These are phyloP conservation scores for Nigrograna mackinnonii DNA, from an alignment of 2,329 filamentous ascomycete genomes.

Conservation along the genomic window DNA sequence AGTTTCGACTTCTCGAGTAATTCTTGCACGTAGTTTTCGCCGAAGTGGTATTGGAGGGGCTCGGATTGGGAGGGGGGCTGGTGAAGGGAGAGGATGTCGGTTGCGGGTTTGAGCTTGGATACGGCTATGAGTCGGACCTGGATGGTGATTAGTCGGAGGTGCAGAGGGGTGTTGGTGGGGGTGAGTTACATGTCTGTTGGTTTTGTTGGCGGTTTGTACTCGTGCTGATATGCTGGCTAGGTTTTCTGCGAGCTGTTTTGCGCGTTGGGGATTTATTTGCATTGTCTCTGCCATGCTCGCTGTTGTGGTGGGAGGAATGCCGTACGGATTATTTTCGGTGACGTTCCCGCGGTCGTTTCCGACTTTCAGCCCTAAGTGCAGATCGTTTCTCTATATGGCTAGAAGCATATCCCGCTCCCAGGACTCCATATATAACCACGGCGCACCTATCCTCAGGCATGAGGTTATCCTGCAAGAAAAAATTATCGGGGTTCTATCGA, in stretches of 20 bases:
- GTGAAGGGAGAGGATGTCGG: conserved; percentile 86
- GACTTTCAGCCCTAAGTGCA: too few species aligned
- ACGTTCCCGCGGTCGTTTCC: too few species aligned
- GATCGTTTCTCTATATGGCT: too few species aligned
- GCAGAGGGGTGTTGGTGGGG: conserved; percentile 1
- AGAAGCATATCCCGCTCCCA: too few species aligned
- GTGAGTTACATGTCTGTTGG: conserved; percentile 28
- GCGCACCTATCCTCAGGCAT: too few species aligned
- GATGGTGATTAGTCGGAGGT: neutral
- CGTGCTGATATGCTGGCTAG: conserved; percentile 45
- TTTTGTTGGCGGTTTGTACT: conserved; percentile 43
- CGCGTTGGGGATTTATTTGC: conserved; percentile 47
- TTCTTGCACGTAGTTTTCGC: conserved; percentile 89
- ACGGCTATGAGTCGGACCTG: conserved; percentile 89
- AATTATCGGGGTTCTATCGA: too few species aligned
- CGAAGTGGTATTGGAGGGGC: conserved; percentile 73
- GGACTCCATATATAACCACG: too few species aligned
- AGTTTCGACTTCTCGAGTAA: conserved; percentile 81
- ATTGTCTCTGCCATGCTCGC: conserved; percentile 40
- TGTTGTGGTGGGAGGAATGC: conserved; percentile 8
- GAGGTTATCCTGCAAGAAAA: too few species aligned
- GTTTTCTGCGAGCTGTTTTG: conserved; percentile 50
- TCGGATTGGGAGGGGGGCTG: conserved; percentile 43
- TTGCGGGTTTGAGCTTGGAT: conserved; percentile 92
- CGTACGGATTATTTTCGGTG: too few species aligned